These are phyloP conservation scores for Lagerstroemia speciosa DNA, from an alignment of 345 rosid genomes.

Conservation along the genomic window DNA sequence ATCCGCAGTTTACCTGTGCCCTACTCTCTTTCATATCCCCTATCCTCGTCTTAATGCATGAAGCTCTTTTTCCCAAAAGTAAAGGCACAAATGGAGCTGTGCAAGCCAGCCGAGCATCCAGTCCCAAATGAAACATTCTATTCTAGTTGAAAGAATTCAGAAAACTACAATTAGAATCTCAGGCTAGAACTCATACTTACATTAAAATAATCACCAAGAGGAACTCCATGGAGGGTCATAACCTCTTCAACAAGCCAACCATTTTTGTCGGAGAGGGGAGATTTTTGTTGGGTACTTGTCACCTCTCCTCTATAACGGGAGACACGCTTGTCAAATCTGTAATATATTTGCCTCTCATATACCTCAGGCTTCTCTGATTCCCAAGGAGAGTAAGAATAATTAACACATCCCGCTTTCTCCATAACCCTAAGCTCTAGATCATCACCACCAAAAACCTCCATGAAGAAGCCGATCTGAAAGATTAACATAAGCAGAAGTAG, in stretches of 20 bases:
- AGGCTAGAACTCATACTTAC: conserved; percentile 25
- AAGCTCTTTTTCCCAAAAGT: neutral
- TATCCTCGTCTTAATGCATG: neutral
- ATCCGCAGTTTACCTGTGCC: neutral
- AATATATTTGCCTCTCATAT: conserved; percentile 73
- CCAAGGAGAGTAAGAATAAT: conserved; percentile 83
- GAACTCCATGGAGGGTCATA: conserved; percentile 86
- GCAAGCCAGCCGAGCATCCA: neutral
- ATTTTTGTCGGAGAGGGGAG: conserved; percentile 45
- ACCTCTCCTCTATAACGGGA: conserved; percentile 92
- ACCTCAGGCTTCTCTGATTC: conserved; percentile 75
- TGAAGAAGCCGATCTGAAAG: conserved; percentile 50
- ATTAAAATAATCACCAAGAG: conserved; percentile 81
- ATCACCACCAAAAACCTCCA: conserved; percentile 74
- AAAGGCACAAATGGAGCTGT: neutral
- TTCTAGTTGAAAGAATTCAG: neutral
- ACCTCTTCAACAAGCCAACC: conserved; percentile 93
- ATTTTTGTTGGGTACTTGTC: conserved; percentile 84
- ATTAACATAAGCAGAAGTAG: neutral
- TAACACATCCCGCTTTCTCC: conserved; percentile 83
- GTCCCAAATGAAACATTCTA: neutral
- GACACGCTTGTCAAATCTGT: conserved; percentile 60
- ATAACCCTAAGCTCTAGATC: conserved; percentile 71
- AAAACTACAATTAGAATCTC: neutral
- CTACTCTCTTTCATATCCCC: neutral